Percentiles rank a stretch among this genome's conserved stretches.
These are phyloP conservation scores for Arthrobotrys musiformis DNA, from an alignment of 2,329 filamentous ascomycete species.

Conservation along the genomic window DNA sequence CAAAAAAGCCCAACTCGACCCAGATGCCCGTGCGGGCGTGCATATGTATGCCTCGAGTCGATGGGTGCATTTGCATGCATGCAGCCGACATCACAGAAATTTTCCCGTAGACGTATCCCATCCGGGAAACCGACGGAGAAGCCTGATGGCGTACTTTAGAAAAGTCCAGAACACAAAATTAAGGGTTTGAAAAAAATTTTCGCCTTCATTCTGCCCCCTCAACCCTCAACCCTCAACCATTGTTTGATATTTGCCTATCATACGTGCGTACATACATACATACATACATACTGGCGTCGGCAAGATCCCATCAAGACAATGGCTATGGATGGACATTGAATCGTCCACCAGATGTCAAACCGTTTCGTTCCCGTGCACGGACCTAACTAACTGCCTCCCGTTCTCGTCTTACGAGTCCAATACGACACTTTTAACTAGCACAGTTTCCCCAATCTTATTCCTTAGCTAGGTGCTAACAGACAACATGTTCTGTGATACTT, in stretches of 20 bases:
- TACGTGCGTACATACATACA: too few relatives aligned
- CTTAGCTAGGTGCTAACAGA: constrained; percentile 16
- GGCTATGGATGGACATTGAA: too few relatives aligned
- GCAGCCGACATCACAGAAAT: constrained; percentile 55
- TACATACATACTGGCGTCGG: too few relatives aligned
- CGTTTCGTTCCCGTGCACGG: constrained; percentile 50
- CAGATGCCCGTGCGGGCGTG: constrained; percentile 51
- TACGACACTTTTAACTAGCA: constrained; percentile 24
- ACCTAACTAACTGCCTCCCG: constrained; percentile 3
- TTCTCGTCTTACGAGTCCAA: constrained; percentile 29
- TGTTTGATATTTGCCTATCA: constrained; percentile 4
- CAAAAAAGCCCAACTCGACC: constrained; percentile 12
- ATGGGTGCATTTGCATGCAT: constrained; percentile 49
- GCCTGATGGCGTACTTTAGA: neutral
- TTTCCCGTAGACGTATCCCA: constrained; percentile 51
- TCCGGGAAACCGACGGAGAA: neutral
- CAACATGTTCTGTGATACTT: constrained; percentile 19
- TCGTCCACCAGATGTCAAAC: constrained; percentile 11
- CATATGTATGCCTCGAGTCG: constrained; percentile 40
- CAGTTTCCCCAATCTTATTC: constrained; percentile 23
- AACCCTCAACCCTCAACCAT: neutral
- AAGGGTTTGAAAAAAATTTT: neutral
- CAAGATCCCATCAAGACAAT: constrained; percentile 15
- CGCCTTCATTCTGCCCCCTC: neutral
- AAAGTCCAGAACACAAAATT: neutral